phyloP scores from a whole-genome alignment of 2,329 filamentous ascomycete species.

The Teratosphaeriaceae sp. region DNA sequence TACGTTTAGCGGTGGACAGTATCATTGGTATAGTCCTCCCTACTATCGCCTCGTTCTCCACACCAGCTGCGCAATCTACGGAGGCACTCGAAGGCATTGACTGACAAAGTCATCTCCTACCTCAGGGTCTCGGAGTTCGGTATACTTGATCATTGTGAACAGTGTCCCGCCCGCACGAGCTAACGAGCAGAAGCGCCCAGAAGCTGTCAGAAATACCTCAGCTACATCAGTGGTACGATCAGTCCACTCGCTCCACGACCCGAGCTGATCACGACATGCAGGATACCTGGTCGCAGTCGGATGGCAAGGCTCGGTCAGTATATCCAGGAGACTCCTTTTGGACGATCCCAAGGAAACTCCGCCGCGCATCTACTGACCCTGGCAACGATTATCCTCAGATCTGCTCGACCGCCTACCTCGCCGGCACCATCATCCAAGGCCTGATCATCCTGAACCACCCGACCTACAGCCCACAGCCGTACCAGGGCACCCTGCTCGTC shows the following conservation, averaged over 20 bases:
- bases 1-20: background rate
- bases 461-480: background rate
- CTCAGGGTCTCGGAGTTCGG: background rate
- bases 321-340: no score
- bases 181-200: slow-evolving; percentile 32
- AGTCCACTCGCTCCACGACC: no score
- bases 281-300: slow-evolving; percentile 14
- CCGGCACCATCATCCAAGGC: slow-evolving; percentile 14
- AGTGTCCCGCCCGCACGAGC: slow-evolving; percentile 4
- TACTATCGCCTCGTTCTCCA: no score
- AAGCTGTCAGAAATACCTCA: slow-evolving; percentile 34
- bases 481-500: slow-evolving; percentile 45
- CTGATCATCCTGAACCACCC: slow-evolving; percentile 10
- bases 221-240: slow-evolving; percentile 28
- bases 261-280: no score
- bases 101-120: no score
- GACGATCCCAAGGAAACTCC: no score
- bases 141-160: no score
- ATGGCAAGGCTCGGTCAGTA: slow-evolving; percentile 13
- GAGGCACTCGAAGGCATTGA: no score
- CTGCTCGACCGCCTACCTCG: slow-evolving; percentile 8
- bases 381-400: no score
- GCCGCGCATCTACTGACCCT: no score
- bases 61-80: no score
- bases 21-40: no score